Evolutionary conservation across 2,329 filamentous ascomycete genomes (phyloP).

Genomic region (Cordyceps cicadae): DNA sequence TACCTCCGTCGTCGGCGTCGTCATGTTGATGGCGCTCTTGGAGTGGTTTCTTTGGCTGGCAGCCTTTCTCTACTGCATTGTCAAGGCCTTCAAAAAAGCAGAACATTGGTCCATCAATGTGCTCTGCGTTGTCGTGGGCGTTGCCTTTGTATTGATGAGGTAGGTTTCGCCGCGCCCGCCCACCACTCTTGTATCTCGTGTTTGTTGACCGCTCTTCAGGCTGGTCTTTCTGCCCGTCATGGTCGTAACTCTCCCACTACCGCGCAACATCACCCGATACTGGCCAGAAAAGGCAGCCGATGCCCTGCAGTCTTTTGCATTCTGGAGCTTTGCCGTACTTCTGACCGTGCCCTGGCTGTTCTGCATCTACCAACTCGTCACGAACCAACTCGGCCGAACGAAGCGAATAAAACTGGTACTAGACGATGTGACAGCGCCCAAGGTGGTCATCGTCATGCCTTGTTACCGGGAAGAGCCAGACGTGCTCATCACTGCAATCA

Average conservation of each 20-base stretch:
- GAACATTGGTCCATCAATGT: conserved; percentile 77
- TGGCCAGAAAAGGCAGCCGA: conserved; percentile 63
- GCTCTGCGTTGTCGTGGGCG: conserved; percentile 66
- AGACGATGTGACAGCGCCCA: conserved; percentile 79
- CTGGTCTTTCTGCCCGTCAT: conserved; percentile 86
- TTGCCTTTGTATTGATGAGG: conserved; percentile 69
- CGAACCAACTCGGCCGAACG: conserved; percentile 71
- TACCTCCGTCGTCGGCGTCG: conserved; percentile 66
- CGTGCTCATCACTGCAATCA: conserved; percentile 73
- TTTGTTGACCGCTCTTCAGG: conserved; percentile 35
- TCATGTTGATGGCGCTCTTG: conserved; percentile 77
- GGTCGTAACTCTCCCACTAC: conserved; percentile 84
- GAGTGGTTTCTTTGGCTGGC: conserved; percentile 94
- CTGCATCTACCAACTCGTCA: conserved; percentile 85
- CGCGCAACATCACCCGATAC: conserved; percentile 58
- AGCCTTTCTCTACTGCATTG: conserved; percentile 86
- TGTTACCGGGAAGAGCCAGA: conserved; percentile 89
- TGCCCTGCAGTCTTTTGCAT: conserved; percentile 87
- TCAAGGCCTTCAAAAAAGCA: conserved; percentile 83
- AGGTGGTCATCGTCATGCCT: conserved; percentile 94
- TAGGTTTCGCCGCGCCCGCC: conserved; percentile 37
- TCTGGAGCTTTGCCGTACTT: conserved; percentile 82
- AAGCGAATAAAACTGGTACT: conserved; percentile 77
- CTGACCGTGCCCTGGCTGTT: conserved; percentile 86
- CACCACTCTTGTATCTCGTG: neutral